Conservation (phyloP, 768 basidiomycete species). For the Trametes elegans region DNA sequence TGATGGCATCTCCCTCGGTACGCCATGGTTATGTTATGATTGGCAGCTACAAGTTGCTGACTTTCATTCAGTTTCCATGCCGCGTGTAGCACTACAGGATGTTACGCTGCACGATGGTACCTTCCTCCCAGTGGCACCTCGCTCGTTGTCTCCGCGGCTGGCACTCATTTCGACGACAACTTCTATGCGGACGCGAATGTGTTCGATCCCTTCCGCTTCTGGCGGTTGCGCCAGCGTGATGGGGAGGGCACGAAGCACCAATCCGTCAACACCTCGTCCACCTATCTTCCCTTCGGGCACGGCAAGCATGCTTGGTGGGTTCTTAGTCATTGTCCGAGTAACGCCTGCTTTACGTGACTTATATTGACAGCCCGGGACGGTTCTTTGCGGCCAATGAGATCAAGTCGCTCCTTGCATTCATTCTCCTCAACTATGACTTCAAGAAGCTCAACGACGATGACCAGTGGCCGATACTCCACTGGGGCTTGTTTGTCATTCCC, state of each 20-base stretch:
- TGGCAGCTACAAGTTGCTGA: not conserved
- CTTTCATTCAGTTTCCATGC: not conserved
- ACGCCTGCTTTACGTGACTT: no score
- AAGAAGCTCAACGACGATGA: constrained; percentile 23
- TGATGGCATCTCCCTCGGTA: constrained; percentile 16
- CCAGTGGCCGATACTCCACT: constrained; percentile 21
- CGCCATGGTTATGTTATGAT: not conserved
- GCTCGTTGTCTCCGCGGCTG: constrained; percentile 14
- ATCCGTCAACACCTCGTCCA: constrained; percentile 16
- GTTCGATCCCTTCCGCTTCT: constrained; percentile 28
- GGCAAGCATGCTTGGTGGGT: constrained; percentile 24
- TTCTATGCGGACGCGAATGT: constrained; percentile 23
- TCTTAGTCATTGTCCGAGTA: accelerated
- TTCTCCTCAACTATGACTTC: constrained; percentile 32
- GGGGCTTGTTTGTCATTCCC: constrained; percentile 20
- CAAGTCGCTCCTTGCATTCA: constrained; percentile 34
- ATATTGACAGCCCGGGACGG: constrained; percentile 37
- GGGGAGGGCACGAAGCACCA: constrained; percentile 13
- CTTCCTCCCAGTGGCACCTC: constrained; percentile 24
- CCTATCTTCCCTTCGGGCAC: constrained; percentile 21
- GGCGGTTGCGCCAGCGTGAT: constrained; percentile 9
- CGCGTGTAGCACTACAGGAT: constrained; percentile 11
- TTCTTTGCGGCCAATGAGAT: constrained; percentile 36
- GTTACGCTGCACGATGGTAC: constrained; percentile 23
- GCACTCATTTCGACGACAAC: constrained; percentile 24